These are phyloP conservation scores for Aphanomyces cochlioides DNA, from an alignment of 352 stramenopile genomes.

Conservation along the genomic window DNA sequence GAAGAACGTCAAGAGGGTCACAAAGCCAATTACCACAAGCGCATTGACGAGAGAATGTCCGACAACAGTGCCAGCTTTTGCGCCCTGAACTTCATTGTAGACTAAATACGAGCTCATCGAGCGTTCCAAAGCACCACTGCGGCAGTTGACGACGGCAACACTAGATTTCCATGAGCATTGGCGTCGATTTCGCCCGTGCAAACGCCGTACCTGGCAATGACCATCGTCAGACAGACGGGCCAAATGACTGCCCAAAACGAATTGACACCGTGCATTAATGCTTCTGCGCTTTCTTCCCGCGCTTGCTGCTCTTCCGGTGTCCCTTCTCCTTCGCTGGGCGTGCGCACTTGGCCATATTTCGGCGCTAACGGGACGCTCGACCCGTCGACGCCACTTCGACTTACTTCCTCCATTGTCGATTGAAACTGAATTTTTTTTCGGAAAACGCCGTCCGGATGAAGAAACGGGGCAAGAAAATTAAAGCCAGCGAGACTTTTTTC, in stretches of 20 bases:
- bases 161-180: slow-evolving; percentile 33
- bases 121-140: slow-evolving; percentile 62
- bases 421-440: too few relatives aligned
- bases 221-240: slow-evolving; percentile 78
- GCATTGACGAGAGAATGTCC: slow-evolving; percentile 82
- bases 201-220: slow-evolving; percentile 43
- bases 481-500: too few relatives aligned
- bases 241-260: slow-evolving; percentile 85
- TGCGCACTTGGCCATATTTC: slow-evolving; percentile 19
- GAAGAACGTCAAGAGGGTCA: slow-evolving; percentile 80
- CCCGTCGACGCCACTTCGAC: too few relatives aligned
- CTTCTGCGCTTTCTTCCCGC: slow-evolving; percentile 45
- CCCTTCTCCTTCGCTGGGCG: background rate
- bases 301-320: slow-evolving; percentile 16
- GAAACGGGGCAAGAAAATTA: too few relatives aligned
- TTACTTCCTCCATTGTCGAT: too few relatives aligned
- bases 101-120: slow-evolving; percentile 84
- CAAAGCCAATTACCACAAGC: slow-evolving; percentile 84
- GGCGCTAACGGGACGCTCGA: background rate
- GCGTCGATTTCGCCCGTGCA: background rate
- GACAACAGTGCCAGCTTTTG: slow-evolving; percentile 32
- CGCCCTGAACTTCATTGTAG: slow-evolving; percentile 55
- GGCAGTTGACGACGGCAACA: slow-evolving; percentile 81
- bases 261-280: slow-evolving; percentile 84
- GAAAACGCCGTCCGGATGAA: too few relatives aligned